Evolutionary conservation across 129 eudicot species (phyloP).

Genomic region (Heracleum sosnowskyi): DNA sequence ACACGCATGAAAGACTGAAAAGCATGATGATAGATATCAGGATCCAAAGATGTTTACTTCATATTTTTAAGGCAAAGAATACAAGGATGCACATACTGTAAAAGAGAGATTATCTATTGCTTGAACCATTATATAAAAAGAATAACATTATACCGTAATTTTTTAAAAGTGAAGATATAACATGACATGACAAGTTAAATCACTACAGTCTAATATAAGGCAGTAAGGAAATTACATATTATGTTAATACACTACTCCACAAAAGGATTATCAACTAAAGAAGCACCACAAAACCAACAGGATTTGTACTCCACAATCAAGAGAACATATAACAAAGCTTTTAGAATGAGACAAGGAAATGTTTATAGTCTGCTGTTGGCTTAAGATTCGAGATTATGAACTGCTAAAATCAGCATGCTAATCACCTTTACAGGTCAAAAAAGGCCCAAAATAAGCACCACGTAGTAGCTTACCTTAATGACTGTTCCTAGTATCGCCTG

Average conservation of each 20-base stretch:
- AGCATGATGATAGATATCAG: background rate
- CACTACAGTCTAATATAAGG: no score
- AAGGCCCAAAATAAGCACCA: background rate
- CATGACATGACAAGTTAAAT: background rate
- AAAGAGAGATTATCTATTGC: background rate
- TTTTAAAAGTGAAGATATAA: no score
- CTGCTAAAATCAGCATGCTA: background rate
- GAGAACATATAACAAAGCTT: background rate
- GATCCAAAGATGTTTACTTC: background rate
- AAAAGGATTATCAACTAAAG: background rate
- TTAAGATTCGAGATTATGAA: background rate
- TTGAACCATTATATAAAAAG: background rate
- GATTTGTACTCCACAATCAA: background rate
- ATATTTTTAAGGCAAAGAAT: background rate
- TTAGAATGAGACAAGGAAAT: background rate
- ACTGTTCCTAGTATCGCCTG: slow-evolving; percentile 86
- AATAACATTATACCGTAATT: background rate
- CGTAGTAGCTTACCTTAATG: slow-evolving; percentile 45
- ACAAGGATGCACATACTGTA: background rate
- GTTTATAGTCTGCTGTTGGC: background rate
- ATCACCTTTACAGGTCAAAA: background rate
- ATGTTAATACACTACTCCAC: background rate
- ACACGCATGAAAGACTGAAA: background rate
- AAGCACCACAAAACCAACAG: background rate
- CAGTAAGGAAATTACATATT: background rate